Evolutionary conservation across 2,329 filamentous ascomycete species (phyloP).

Genomic region (Ceratocystis papillata): DNA sequence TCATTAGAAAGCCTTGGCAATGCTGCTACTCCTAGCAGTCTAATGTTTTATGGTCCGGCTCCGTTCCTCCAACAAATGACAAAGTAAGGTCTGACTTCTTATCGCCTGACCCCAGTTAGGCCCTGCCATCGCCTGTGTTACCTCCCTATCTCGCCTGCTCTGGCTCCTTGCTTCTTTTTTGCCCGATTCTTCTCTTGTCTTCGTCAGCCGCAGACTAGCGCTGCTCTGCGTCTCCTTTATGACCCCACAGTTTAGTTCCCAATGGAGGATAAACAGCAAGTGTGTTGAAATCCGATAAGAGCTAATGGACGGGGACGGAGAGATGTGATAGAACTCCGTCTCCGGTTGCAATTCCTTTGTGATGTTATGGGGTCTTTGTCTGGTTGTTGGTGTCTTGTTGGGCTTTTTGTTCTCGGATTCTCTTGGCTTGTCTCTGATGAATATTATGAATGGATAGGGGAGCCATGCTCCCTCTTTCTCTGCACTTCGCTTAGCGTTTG

Average conservation of each 20-base stretch:
- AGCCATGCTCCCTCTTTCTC: background rate
- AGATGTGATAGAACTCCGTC: background rate
- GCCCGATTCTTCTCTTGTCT: background rate
- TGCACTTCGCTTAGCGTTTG: conserved; percentile 6
- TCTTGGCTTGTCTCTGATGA: background rate
- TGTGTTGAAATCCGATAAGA: background rate
- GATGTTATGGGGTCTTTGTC: background rate
- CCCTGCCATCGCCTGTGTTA: too few species aligned
- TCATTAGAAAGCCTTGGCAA: too few species aligned
- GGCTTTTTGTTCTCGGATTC: too few species aligned
- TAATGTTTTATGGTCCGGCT: too few species aligned
- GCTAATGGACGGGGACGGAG: background rate
- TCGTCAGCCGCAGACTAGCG: background rate
- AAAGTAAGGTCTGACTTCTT: too few species aligned
- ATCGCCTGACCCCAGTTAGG: background rate
- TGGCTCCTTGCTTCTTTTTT: background rate
- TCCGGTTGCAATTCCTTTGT: background rate
- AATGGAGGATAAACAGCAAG: background rate
- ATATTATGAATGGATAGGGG: background rate
- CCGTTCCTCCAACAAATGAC: too few species aligned
- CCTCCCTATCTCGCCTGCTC: background rate
- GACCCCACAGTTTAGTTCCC: background rate
- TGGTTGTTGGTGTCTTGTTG: too few species aligned
- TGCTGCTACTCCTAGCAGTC: too few species aligned
- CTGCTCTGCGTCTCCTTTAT: background rate